phyloP scores from a whole-genome alignment of 108 stramenopile genomes.

The Cyclotella choctawhatcheeana region DNA sequence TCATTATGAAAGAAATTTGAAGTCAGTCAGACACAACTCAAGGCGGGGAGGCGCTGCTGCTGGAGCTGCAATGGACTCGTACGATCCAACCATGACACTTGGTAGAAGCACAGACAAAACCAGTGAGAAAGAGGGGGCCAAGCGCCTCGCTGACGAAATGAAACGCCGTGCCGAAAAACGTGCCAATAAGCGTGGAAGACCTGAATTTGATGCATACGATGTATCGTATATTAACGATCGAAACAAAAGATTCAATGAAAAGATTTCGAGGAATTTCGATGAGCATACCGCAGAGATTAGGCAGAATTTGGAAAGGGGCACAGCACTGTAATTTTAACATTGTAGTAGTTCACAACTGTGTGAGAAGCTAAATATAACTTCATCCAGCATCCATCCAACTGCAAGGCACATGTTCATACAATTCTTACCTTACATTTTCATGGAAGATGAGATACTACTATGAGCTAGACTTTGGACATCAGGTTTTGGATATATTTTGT shows the following conservation, averaged over 20 bases:
- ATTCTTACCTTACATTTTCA: too few relatives aligned
- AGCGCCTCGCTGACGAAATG: conserved; percentile 80
- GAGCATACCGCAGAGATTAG: conserved; percentile 87
- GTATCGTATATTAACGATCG: conserved; percentile 87
- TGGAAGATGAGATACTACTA: too few relatives aligned
- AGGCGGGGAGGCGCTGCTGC: conserved; percentile 33
- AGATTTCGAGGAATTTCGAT: conserved; percentile 86
- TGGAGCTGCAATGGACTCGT: conserved; percentile 49
- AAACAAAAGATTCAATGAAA: conserved; percentile 90
- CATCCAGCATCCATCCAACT: neutral
- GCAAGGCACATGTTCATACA: neutral
- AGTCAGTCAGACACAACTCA: conserved; percentile 42
- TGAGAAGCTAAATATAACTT: neutral
- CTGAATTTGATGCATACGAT: conserved; percentile 77
- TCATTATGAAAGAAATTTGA: conserved; percentile 81
- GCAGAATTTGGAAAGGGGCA: conserved; percentile 92
- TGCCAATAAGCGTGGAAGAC: conserved; percentile 62
- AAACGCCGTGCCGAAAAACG: conserved; percentile 81
- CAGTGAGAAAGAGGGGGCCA: conserved; percentile 79
- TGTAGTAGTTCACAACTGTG: neutral
- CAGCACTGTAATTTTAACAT: conserved; percentile 62
- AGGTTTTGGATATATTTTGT: too few relatives aligned
- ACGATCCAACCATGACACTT: conserved; percentile 61
- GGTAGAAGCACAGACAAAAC: conserved; percentile 2
- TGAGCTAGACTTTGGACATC: too few relatives aligned